A percentile compares a stretch with the other conserved stretches of the same genome.
These are phyloP conservation scores for Ogataea hybrid DNA, from an alignment of 1,139 yeast species.

Conservation along the genomic window DNA sequence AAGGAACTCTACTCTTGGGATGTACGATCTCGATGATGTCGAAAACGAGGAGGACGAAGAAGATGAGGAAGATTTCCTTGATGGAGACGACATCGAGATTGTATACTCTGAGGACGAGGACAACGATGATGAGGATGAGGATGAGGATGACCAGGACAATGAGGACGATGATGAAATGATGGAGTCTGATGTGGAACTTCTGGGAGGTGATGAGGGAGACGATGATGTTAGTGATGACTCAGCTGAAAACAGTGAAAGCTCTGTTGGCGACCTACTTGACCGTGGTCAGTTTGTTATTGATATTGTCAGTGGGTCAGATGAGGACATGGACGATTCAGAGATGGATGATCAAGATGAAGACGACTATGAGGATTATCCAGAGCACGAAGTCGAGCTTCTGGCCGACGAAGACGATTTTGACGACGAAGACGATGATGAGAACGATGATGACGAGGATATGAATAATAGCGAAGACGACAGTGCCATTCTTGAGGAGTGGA, in stretches of 20 bases:
- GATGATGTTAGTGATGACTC: slow-evolving; percentile 12
- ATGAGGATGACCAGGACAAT: slow-evolving; percentile 15
- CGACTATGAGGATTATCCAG: slow-evolving; percentile 24
- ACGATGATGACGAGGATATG: slow-evolving; percentile 41
- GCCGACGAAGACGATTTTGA: slow-evolving; percentile 32
- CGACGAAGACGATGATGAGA: slow-evolving; percentile 30
- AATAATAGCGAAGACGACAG: slow-evolving; percentile 43
- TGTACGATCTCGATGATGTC: slow-evolving; percentile 83
- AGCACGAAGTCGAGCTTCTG: slow-evolving; percentile 26
- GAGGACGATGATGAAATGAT: slow-evolving; percentile 22
- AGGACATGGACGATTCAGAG: slow-evolving; percentile 32
- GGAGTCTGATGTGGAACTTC: slow-evolving; percentile 24
- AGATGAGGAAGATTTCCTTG: slow-evolving; percentile 36
- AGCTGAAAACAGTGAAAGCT: slow-evolving; percentile 13
- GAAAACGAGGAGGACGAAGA: slow-evolving; percentile 53
- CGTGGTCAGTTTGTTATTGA: slow-evolving; percentile 32
- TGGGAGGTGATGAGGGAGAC: slow-evolving; percentile 26
- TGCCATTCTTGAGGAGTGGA: slow-evolving; percentile 35
- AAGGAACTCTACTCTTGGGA: slow-evolving; percentile 85
- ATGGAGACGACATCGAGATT: slow-evolving; percentile 37
- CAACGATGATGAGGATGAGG: slow-evolving; percentile 18
- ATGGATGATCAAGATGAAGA: slow-evolving; percentile 31
- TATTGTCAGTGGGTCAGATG: slow-evolving; percentile 24
- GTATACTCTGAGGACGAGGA: slow-evolving; percentile 37
- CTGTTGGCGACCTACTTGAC: slow-evolving; percentile 25